Base-by-base conservation (phyloP, 164 flowering plant genomes). In the Magnolia changhungtana region DNA sequence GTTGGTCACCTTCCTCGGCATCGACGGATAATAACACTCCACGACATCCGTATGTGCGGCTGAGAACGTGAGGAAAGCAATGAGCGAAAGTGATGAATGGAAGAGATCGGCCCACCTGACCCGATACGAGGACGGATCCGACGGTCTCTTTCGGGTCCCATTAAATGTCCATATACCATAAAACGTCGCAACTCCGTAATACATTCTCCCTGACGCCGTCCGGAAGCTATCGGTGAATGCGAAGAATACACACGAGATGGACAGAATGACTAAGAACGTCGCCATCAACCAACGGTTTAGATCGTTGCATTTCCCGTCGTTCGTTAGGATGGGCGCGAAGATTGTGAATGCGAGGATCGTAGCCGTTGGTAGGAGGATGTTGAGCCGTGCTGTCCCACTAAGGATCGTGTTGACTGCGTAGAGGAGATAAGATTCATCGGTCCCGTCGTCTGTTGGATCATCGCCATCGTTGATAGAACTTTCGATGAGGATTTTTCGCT, bases 271-370 rank as follows among this genome's bases (percentile, higher is more conserved):
- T 69, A 84, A 7, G 82, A 87, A 87, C 68, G 50, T 5, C 7
- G 80, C 88, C 87, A 80, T 86, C 74, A 87, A 73, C 89, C 87
- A 83, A 16, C 81, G 82, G 80, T 82, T 83, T 1, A 85, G 29
- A 0, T 61, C 51, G 49, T 72, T 66, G 78, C 93, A 90, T 61
- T 78, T n/a, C n/a, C 90, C 93, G 21, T 88, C 85, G 19, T 86
- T 83, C 31, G 91, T 88, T 1, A 88, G 77, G 61, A 90, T 70
- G 8, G 93, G 93, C 23, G 89, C 79, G 31, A 90, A 87, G 50
- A 90, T 84, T 80, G 89, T 78, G 90, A 88, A 90, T 74, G 88
- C 83, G 1, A 90, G 87, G 77, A 90, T 86, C 37, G 89, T 88
- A 10, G 86, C 89, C 1, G 87, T 86, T 8, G 91, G 93, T 29